Evolutionary conservation across 495 filamentous ascomycete species (phyloP).

Genomic region (Hypoxylon subgilvum): DNA sequence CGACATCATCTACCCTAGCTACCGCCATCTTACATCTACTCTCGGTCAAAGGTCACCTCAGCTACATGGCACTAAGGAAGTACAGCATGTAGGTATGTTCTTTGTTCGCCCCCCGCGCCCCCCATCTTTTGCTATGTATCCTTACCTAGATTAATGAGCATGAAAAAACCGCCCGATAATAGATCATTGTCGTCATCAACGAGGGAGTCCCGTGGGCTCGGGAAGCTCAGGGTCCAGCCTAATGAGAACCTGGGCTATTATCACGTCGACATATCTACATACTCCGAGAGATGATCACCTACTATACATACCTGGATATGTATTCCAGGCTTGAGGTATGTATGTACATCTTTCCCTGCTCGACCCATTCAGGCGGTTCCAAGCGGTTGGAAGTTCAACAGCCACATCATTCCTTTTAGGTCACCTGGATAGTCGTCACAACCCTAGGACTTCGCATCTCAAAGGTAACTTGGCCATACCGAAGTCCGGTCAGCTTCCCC

Average conservation of each 20-base stretch:
- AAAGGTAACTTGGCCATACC: no score
- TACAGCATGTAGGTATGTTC: neutral
- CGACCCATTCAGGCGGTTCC: neutral
- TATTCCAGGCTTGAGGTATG: neutral
- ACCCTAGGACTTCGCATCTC: no score
- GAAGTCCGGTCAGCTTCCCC: conserved; percentile 1
- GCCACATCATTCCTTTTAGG: neutral
- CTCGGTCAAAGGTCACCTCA: conserved; percentile 27
- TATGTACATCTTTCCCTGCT: conserved; percentile 5
- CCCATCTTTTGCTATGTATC: conserved; percentile 8
- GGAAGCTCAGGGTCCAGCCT: conserved; percentile 35
- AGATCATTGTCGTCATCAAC: conserved; percentile 29
- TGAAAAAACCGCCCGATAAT: neutral
- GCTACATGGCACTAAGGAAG: conserved; percentile 20
- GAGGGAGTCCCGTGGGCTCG: conserved; percentile 27
- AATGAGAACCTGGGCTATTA: conserved; percentile 15
- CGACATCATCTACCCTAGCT: conserved; percentile 10
- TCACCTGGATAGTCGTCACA: neutral
- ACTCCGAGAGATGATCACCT: neutral
- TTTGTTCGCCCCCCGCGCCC: conserved; percentile 21
- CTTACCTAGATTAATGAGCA: conserved; percentile 17
- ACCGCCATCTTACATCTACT: no score
- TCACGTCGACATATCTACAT: neutral
- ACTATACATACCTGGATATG: no score
- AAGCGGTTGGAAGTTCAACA: conserved; percentile 1